A percentile compares a stretch with the other conserved stretches of the same genome.
Evolutionary conservation across 257 asterid genomes (phyloP).

Genomic region (Henckelia pumila): DNA sequence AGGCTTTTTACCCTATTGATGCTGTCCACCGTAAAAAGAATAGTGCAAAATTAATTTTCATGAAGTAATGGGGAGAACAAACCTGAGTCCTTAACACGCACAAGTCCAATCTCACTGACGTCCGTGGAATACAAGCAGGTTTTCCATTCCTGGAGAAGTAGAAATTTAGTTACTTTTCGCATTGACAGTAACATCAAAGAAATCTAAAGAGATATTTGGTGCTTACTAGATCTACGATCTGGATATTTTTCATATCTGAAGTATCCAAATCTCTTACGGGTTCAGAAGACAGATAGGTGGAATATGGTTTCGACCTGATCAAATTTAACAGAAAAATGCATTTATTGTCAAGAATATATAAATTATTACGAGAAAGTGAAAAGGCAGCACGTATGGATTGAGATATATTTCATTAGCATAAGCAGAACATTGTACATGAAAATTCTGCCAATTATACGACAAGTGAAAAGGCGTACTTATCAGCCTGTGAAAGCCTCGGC

Average conservation of each 20-base stretch:
- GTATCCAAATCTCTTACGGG: slow-evolving; percentile 41
- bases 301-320: slow-evolving; percentile 49
- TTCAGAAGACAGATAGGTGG: slow-evolving; percentile 45
- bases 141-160: slow-evolving; percentile 64
- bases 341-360: slow-evolving; percentile 24
- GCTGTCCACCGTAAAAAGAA: neutral
- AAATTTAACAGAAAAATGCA: slow-evolving; percentile 23
- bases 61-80: slow-evolving; percentile 26
- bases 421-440: slow-evolving; percentile 5
- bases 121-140: slow-evolving; percentile 66
- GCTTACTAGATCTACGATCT: slow-evolving; percentile 79
- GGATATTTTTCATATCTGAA: slow-evolving; percentile 54
- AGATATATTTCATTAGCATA: slow-evolving; percentile 14
- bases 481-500: slow-evolving; percentile 63
- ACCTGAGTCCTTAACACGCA: slow-evolving; percentile 63
- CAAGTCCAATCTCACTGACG: slow-evolving; percentile 89
- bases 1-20: neutral
- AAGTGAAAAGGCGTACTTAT: slow-evolving; percentile 48
- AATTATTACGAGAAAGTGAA: slow-evolving; percentile 14
- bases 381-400: neutral
- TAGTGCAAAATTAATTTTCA: slow-evolving; percentile 5
- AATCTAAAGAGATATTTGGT: slow-evolving; percentile 15
- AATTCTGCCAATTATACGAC: neutral
- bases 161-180: slow-evolving; percentile 11
- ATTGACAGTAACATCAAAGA: slow-evolving; percentile 16